Evolutionary conservation across 306 rosid genomes (phyloP).

Genomic region (Styphnolobium japonicum): DNA sequence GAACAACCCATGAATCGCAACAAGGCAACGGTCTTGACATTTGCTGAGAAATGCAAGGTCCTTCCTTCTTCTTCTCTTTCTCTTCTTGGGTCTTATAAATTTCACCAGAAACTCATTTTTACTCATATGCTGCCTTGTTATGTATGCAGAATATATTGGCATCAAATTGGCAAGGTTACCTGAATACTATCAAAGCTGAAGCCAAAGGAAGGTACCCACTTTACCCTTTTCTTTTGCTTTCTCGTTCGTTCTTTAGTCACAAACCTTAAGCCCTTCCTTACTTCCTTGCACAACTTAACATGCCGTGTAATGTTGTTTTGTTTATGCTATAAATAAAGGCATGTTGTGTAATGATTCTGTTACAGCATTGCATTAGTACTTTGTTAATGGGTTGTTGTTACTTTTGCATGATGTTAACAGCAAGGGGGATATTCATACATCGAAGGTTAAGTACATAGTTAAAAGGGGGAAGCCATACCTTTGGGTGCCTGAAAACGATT

Average conservation of each 20-base stretch:
- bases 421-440: conserved; percentile 61
- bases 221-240: background rate
- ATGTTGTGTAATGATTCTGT: background rate
- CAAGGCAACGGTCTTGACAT: conserved; percentile 54
- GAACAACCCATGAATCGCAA: conserved; percentile 45
- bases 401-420: conserved; percentile 47
- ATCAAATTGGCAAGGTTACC: conserved; percentile 83
- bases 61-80: conserved; percentile 15
- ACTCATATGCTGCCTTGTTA: background rate
- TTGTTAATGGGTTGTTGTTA: conserved; percentile 13
- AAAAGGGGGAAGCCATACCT: conserved; percentile 80
- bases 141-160: conserved; percentile 71
- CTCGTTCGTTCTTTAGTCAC: background rate
- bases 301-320: background rate
- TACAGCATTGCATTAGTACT: background rate
- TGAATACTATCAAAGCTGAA: conserved; percentile 81
- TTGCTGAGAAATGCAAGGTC: conserved; percentile 89
- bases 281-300: background rate
- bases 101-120: background rate
- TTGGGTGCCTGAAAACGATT: conserved; percentile 82
- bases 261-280: background rate
- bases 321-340: background rate
- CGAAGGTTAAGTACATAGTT: conserved; percentile 73
- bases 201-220: conserved; percentile 78
- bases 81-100: too few relatives aligned